Evolutionary conservation across 2,329 filamentous ascomycete species (phyloP).

Genomic region (Fusarium verticillioides): DNA sequence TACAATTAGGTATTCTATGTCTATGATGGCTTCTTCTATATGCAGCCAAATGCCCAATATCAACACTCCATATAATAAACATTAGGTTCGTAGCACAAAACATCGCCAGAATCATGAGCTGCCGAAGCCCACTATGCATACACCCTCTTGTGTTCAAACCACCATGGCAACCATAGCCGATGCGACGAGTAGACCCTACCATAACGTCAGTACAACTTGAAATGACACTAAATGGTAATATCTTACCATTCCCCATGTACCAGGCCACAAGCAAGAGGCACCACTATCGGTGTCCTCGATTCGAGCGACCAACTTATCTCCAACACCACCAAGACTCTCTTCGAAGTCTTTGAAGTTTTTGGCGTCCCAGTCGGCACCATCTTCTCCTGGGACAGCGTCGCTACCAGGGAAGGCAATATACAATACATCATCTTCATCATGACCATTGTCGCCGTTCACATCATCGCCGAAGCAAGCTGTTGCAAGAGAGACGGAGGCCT

Average conservation of each 20-base stretch:
- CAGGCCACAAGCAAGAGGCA: constrained; percentile 14
- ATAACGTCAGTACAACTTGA: constrained; percentile 4
- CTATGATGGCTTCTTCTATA: constrained; percentile 1
- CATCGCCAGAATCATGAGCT: neutral
- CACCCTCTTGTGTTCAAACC: constrained; percentile 39
- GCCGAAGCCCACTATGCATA: neutral
- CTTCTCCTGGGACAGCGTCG: constrained; percentile 65
- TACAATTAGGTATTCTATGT: neutral
- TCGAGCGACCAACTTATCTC: constrained; percentile 61
- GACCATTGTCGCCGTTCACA: constrained; percentile 66
- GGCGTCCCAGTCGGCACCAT: constrained; percentile 66
- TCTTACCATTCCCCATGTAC: constrained; percentile 10
- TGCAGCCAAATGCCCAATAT: neutral
- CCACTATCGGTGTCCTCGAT: constrained; percentile 38
- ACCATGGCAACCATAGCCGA: constrained; percentile 40
- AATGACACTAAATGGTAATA: neutral
- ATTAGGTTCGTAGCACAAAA: neutral
- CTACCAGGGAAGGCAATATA: constrained; percentile 69
- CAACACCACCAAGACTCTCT: constrained; percentile 61
- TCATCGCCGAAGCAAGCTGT: constrained; percentile 65
- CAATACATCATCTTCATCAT: constrained; percentile 67
- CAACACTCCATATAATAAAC: neutral
- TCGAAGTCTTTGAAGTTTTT: constrained; percentile 61
- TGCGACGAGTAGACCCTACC: constrained; percentile 40
- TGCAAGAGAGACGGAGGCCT: constrained; percentile 67